Percentiles rank a stretch among this genome's conserved stretches.
Evolutionary conservation across 1,284 basidiomycete genomes (phyloP).

Genomic region (Leccinum pachyderme): DNA sequence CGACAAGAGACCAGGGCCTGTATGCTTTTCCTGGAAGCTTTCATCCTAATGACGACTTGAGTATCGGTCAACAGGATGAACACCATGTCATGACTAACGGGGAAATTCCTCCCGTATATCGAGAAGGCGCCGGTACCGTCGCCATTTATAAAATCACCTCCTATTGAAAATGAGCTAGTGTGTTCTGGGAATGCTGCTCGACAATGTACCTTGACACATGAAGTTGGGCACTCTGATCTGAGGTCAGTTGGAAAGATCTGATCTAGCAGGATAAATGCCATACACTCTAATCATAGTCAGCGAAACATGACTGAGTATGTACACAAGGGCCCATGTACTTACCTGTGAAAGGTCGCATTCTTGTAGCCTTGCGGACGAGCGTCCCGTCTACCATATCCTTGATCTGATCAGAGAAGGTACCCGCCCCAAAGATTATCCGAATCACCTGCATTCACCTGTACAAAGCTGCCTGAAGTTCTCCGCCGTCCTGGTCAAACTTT

Average conservation of each 20-base stretch:
- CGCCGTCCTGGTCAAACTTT: slow-evolving; percentile 64
- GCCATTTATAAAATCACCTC: neutral
- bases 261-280: slow-evolving; percentile 28
- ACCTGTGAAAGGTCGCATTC: slow-evolving; percentile 89
- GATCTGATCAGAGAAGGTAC: slow-evolving; percentile 15
- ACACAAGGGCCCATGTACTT: slow-evolving; percentile 10
- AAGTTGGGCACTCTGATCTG: slow-evolving; percentile 65
- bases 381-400: slow-evolving; percentile 59
- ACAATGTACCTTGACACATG: slow-evolving; percentile 75
- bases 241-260: neutral
- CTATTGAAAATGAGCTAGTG: neutral
- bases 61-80: neutral
- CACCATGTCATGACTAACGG: neutral
- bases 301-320: neutral
- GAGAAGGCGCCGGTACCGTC: neutral
- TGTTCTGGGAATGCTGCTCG: neutral
- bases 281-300: slow-evolving; percentile 60
- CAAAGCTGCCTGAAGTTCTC: slow-evolving; percentile 98
- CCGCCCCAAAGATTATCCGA: neutral
- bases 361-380: slow-evolving; percentile 89
- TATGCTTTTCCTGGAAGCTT: neutral
- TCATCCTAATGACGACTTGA: neutral
- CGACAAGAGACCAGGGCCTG: neutral
- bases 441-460: slow-evolving; percentile 89
- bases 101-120: neutral